These are phyloP conservation scores for Quercus ilex DNA, from an alignment of 306 rosid genomes.

Conservation along the genomic window DNA sequence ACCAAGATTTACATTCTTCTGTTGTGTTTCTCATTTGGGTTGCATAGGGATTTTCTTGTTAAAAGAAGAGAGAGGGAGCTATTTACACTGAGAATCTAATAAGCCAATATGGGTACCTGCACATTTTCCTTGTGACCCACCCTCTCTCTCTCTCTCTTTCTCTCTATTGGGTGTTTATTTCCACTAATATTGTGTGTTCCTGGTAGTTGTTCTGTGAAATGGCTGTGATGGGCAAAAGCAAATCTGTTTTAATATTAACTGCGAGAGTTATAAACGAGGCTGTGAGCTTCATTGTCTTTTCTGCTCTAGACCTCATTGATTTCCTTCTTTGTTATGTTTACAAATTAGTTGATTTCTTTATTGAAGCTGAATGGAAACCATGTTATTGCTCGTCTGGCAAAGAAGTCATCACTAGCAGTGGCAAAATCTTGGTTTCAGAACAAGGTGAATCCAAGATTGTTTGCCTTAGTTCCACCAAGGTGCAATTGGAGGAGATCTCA, in stretches of 20 bases:
- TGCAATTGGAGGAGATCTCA: slow-evolving; percentile 77
- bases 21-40: background rate
- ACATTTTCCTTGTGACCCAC: background rate
- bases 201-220: background rate
- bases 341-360: slow-evolving; percentile 63
- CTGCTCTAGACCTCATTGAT: slow-evolving; percentile 62
- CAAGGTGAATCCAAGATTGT: slow-evolving; percentile 76
- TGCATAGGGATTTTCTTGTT: background rate
- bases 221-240: slow-evolving; percentile 35
- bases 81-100: background rate
- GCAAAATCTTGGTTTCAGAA: slow-evolving; percentile 77
- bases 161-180: background rate
- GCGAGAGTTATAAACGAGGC: slow-evolving; percentile 60
- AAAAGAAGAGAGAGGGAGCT: background rate
- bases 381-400: slow-evolving; percentile 77
- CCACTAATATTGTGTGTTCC: background rate
- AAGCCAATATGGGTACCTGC: background rate
- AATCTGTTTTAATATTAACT: slow-evolving; percentile 22
- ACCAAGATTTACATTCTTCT: background rate
- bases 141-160: background rate
- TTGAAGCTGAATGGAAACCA: slow-evolving; percentile 73
- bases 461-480: slow-evolving; percentile 49
- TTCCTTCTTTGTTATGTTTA: slow-evolving; percentile 56
- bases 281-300: slow-evolving; percentile 63
- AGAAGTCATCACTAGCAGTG: slow-evolving; percentile 65